Base-by-base conservation (phyloP, 2,329 filamentous ascomycete species). In the Dothideomycetes sp. region DNA sequence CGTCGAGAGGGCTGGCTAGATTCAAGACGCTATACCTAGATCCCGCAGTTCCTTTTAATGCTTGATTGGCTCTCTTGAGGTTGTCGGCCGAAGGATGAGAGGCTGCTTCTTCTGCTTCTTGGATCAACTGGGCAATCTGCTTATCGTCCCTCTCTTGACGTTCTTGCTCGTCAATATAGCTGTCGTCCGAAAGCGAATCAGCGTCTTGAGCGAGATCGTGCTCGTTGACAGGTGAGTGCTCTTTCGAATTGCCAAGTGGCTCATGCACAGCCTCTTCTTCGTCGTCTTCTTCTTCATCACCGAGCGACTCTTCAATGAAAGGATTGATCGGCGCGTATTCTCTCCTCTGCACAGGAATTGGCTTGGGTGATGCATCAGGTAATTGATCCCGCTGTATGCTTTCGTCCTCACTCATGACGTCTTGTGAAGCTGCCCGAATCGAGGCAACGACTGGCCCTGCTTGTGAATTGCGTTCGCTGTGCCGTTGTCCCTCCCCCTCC, bases 221-320 rank as follows among this genome's bases (percentile, higher is more conserved):
- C 9, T 12, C 19, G 11, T 36, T 24, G 24, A 38, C 18, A 4
- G 15, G n/a, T n/a, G n/a, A n/a, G n/a, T n/a, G n/a, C n/a, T n/a
- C n/a, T 7, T 27, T 27, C 22, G 7, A 12, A 27, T 27, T 27
- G 7, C 22, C 7, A 27, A 7, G 7, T 27, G 22, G 7, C 69
- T 95, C 4, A 72, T 94, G 43, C 87, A 94, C 58, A 77, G 94
- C 18, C 68, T 93, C 45, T 66, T 75, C 44, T 73, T 93, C 2
- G 73, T 81, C 29, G 55, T 88, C 54, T 34, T 56, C 49, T 40
- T 45, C 44, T n/a, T n/a, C n/a, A n/a, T n/a, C n/a, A n/a, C n/a
- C n/a, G n/a, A n/a, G n/a, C n/a, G n/a, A n/a, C n/a, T n/a, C n/a
- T n/a, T n/a, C n/a, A n/a, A n/a, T n/a, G n/a, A n/a, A n/a, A n/a